Conservation (phyloP, 225 moss, liverwort and hornwort species). For the Climacium dendroides region DNA sequence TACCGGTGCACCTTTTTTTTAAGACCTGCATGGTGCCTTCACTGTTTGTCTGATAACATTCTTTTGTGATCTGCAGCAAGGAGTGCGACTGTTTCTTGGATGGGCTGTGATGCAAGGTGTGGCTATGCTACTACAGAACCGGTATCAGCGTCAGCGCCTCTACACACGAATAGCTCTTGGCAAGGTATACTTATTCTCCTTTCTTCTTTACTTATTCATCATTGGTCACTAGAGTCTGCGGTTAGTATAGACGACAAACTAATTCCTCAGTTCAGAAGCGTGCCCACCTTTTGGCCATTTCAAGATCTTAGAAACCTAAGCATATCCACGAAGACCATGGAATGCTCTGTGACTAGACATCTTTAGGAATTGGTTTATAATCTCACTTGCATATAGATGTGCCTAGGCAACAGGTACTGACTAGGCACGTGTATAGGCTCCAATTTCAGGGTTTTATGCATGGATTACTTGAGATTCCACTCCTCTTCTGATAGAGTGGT, state of each 20-base stretch:
- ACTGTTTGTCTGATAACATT: not conserved
- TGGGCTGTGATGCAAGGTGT: slow-evolving; percentile 99
- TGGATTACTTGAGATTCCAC: not conserved
- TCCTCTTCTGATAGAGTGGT: not conserved
- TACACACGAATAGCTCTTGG: slow-evolving; percentile 97
- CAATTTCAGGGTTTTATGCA: not conserved
- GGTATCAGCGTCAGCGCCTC: slow-evolving; percentile 91
- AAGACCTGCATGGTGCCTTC: not conserved
- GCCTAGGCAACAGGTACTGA: not conserved
- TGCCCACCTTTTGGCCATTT: not conserved
- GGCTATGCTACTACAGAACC: slow-evolving; percentile 93
- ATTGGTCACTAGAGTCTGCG: not conserved
- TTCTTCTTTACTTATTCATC: not conserved
- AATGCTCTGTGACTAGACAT: not conserved
- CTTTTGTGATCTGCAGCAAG: slow-evolving; percentile 47
- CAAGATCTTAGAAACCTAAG: not conserved
- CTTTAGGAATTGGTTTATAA: not conserved
- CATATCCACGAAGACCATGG: not conserved
- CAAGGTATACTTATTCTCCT: slow-evolving; percentile 34
- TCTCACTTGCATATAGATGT: not conserved
- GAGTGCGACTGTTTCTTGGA: slow-evolving; percentile 75
- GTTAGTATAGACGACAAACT: not conserved
- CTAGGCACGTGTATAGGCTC: not conserved
- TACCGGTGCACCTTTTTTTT: not conserved
- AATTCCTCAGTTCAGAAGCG: not conserved